phyloP scores from a whole-genome alignment of 176 grass and related monocot species.

The Rhynchospora breviuscula region DNA sequence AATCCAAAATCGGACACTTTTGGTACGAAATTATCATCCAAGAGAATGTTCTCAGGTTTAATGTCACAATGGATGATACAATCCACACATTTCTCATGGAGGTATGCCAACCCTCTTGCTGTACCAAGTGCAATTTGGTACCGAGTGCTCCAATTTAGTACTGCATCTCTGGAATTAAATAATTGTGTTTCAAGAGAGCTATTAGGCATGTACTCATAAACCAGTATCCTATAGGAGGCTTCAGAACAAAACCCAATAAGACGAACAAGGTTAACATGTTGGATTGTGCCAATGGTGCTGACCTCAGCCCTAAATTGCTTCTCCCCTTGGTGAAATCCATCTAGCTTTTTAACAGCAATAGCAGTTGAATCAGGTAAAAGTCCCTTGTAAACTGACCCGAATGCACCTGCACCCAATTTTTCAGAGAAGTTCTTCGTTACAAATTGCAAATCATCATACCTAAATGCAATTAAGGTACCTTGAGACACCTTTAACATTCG shows the following conservation, averaged over 20 bases:
- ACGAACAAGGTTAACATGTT: conserved; percentile 78
- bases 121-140: conserved; percentile 73
- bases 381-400: conserved; percentile 65
- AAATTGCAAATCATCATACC: conserved; percentile 57
- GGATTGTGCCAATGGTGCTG: conserved; percentile 69
- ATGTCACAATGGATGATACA: conserved; percentile 92
- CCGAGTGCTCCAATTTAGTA: conserved; percentile 44
- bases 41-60: conserved; percentile 83
- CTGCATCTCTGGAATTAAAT: conserved; percentile 36
- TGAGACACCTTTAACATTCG: conserved; percentile 39
- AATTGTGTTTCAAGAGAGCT: conserved; percentile 66
- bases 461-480: conserved; percentile 50
- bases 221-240: conserved; percentile 46
- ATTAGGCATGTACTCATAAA: conserved; percentile 77
- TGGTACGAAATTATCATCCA: conserved; percentile 56
- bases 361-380: conserved; percentile 50
- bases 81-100: conserved; percentile 73
- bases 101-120: conserved; percentile 64
- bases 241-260: conserved; percentile 79
- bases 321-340: conserved; percentile 70
- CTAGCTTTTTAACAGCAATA: conserved; percentile 73
- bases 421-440: conserved; percentile 65
- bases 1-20: conserved; percentile 84
- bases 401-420: conserved; percentile 64
- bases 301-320: conserved; percentile 95